phyloP scores from a whole-genome alignment of 106 monocot species.

The Narthecium ossifragum region DNA sequence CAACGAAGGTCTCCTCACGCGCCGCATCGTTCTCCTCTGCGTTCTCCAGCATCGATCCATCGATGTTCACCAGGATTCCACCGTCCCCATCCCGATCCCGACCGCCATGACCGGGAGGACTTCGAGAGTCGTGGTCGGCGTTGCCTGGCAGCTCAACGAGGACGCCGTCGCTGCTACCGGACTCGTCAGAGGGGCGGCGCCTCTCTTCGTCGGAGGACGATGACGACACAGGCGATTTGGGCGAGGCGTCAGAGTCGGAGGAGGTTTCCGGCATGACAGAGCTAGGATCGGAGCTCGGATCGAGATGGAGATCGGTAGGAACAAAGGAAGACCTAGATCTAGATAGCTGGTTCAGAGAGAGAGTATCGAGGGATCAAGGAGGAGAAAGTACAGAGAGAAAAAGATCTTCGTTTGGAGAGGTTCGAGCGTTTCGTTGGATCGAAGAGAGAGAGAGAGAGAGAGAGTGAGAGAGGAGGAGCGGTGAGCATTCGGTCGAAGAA shows the following conservation, averaged over 20 bases:
- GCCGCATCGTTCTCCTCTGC: constrained; percentile 32
- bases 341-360: background rate
- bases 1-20: constrained; percentile 75
- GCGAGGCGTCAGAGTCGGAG: constrained; percentile 22
- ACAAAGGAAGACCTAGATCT: background rate
- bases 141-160: constrained; percentile 77
- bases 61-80: constrained; percentile 76
- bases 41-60: constrained; percentile 69
- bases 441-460: background rate
- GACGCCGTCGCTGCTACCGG: constrained; percentile 81
- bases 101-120: constrained; percentile 11
- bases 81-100: constrained; percentile 44
- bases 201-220: constrained; percentile 5
- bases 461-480: no score
- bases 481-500: no score
- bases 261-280: constrained; percentile 7
- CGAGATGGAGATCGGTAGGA: background rate
- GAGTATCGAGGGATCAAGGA: background rate
- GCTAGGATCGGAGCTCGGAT: background rate
- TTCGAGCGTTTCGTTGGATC: no score
- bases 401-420: background rate
- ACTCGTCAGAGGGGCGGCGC: constrained; percentile 26
- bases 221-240: constrained; percentile 16
- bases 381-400: no score
- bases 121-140: constrained; percentile 41